Conservation (phyloP, 805 yeast species). For the Candida patagonica region DNA sequence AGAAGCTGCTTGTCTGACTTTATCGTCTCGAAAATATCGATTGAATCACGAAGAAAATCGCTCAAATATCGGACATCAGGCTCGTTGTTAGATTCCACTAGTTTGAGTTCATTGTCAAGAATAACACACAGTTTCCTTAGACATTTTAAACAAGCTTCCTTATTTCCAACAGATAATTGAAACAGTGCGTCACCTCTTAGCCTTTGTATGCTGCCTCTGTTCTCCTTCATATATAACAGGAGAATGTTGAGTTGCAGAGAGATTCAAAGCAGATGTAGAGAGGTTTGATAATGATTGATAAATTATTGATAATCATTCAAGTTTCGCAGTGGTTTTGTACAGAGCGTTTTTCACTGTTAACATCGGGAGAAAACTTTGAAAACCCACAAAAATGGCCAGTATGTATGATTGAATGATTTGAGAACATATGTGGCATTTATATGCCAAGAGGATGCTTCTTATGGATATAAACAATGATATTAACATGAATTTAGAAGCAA, state of each 20-base stretch:
- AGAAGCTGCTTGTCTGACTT: constrained; percentile 6
- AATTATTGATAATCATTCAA: not conserved
- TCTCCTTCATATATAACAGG: constrained; percentile 1
- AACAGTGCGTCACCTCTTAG: constrained; percentile 11
- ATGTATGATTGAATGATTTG: too few species aligned
- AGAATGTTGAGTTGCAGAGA: too few species aligned
- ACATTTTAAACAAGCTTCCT: constrained; percentile 6
- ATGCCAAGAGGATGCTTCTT: not conserved
- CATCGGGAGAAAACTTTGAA: too few species aligned
- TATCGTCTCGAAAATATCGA: constrained; percentile 10
- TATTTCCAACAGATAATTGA: constrained; percentile 13
- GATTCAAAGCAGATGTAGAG: too few species aligned
- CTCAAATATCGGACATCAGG: constrained; percentile 1
- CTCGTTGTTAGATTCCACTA: not conserved
- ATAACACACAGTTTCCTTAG: constrained; percentile 8
- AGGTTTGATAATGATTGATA: too few species aligned
- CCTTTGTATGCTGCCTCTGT: not conserved
- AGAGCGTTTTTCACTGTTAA: not conserved
- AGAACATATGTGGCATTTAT: too few species aligned
- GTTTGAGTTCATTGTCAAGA: not conserved
- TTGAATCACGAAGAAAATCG: constrained; percentile 5
- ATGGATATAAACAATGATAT: not conserved
- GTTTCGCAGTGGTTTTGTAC: not conserved
- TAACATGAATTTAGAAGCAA: not conserved
- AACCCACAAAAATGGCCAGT: too few species aligned